Evolutionary conservation across 1,284 basidiomycete species (phyloP).

Genomic region (Ceratobasidium sp.): DNA sequence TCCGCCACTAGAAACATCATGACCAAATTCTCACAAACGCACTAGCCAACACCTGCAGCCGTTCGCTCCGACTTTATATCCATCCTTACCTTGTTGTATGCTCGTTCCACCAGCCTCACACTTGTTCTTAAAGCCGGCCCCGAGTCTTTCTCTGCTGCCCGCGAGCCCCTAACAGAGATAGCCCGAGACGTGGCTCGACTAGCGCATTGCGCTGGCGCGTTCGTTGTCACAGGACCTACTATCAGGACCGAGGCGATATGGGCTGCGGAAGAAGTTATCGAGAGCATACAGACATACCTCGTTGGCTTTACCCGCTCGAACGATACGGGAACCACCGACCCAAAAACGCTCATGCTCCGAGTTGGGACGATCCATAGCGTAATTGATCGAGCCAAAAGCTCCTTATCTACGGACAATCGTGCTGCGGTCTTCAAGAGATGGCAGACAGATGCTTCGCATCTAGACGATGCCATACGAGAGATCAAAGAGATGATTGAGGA

Average conservation of each 20-base stretch:
- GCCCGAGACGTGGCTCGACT: constrained; percentile 60
- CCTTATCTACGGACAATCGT: constrained; percentile 64
- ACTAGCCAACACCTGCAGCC: constrained; percentile 30
- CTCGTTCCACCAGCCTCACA: constrained; percentile 67
- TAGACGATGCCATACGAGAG: constrained; percentile 69
- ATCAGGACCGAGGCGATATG: constrained; percentile 60
- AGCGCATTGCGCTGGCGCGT: constrained; percentile 63
- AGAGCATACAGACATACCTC: constrained; percentile 55
- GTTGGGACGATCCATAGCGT: constrained; percentile 71
- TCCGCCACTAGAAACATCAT: not conserved
- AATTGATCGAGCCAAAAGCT: constrained; percentile 58
- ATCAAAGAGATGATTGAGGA: constrained; percentile 62
- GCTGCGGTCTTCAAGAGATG: constrained; percentile 66
- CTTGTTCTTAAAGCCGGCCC: constrained; percentile 68
- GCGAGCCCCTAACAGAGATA: constrained; percentile 66
- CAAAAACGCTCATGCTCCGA: constrained; percentile 65
- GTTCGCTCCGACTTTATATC: constrained; percentile 60
- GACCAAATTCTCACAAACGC: constrained; percentile 53
- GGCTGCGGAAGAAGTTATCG: constrained; percentile 57
- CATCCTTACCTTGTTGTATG: constrained; percentile 67
- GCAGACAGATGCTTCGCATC: constrained; percentile 61
- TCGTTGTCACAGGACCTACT: constrained; percentile 62
- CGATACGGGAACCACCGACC: constrained; percentile 41
- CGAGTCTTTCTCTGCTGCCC: constrained; percentile 63
- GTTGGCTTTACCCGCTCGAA: constrained; percentile 45